Base-by-base conservation (phyloP, 1,284 basidiomycete species). In the Phylloboletellus chloephorus region DNA sequence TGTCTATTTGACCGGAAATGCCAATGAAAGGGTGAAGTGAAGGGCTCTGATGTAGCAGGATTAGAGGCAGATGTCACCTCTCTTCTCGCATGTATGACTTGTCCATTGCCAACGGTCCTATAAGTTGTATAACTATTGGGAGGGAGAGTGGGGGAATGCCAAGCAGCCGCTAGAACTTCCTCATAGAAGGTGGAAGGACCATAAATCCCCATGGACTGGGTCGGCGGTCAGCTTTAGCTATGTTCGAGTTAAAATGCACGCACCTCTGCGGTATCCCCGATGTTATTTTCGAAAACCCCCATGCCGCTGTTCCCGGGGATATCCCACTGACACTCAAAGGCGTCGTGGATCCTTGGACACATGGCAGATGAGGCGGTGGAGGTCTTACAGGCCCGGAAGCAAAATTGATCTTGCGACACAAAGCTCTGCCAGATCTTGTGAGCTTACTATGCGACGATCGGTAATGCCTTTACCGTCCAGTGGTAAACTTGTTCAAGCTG, bases 361-460 rank as follows among this genome's bases (percentile, higher is more conserved):
- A 76, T 69, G 0, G 61, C 63, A 0, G 79, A 70, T 7, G 84
- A 78, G 22, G 66, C 64, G 2, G 72, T 67, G 12, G 76, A 81
- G 31, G 71, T 71, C 42, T 73, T 77, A 61, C 86, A 89, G 5
- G 75, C 84, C 44, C 85, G 73, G 67, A 90, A 74, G 63, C 85
- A 88, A 65, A 88, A 89, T 49, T 75, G 60, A 30, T 66, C 62
- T 50, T 65, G 67, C 3, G 76, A 72, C 39, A 84, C 66, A 54
- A 79, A 82, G 58, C 79, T 79, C 68, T 71, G 41, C 39, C 28
- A 42, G 22, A 41, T 33, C 31, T 25, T 19, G 40, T 64, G 13
- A 64, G 51, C 48, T 34, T 13, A 29, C 32, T 43, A 24, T 21
- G 25, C 16, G 13, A 35, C 10, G 5, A 42, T 26, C 8, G 32